Base-by-base conservation (phyloP, 2,329 filamentous ascomycete genomes). In the Thelonectria discophora region DNA sequence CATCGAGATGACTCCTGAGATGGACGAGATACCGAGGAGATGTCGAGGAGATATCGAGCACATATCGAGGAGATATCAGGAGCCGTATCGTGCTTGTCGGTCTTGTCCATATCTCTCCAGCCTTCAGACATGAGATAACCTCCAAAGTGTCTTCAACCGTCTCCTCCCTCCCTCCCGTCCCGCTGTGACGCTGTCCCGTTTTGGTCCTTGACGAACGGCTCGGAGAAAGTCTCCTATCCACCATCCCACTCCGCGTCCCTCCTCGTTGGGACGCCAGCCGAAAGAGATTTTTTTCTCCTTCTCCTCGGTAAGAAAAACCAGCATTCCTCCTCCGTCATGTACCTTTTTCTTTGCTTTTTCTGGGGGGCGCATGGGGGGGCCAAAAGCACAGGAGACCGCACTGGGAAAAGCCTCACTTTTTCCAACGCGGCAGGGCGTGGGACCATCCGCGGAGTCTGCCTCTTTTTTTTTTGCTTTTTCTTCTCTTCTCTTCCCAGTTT, bases 401-500 rank as follows among this genome's bases (percentile, higher is more conserved):
- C 50, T 50, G 58, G 65, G 56, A 63, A 64, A 62, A 59, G 52
- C 30, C 59, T 66, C 62, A 62, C 48, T 48, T 61, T 48, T 61
- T 64, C 56, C 53, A 46, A 52, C 11, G 47, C 48, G 50, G 55
- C 48, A 60, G 34, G 62, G 56, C 59, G 58, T 67, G 63, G 66
- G 58, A 66, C 65, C 63, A 63, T 51, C 65, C 51, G 60, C 64
- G 51, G 40, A 39, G 42, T 49, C 53, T 58, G 51, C 42, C 65
- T 72, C 62, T 57, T 69, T 72, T 69, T 68, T 54, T 42, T 45
- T 39, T 45, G 65, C 55, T 24, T 3, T 24, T n/a, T n/a, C n/a
- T 63, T 57, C 69, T 71, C 68, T 68, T 54, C 45, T 45, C 45
- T 49, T 66, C 55, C 59, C 55, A 60, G 55, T 52, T 52, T 52